Evolutionary conservation across 23 red algal genomes (phyloP).

Genomic region (Gracilaria caudata): DNA sequence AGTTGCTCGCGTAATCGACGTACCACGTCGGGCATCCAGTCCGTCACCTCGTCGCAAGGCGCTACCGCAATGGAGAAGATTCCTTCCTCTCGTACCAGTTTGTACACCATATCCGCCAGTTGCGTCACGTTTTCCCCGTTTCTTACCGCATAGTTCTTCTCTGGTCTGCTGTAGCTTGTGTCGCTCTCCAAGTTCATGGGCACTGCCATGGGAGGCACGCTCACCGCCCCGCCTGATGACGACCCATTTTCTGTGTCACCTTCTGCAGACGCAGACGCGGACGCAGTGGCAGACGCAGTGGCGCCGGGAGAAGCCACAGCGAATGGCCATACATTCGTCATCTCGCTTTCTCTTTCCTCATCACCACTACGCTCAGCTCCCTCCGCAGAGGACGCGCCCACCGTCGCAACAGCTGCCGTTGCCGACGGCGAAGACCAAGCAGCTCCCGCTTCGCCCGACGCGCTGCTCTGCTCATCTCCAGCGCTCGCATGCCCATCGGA

Average conservation of each 20-base stretch:
- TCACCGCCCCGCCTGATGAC: background rate
- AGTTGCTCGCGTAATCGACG: constrained; percentile 46
- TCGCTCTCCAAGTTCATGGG: background rate
- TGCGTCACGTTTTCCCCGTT: constrained; percentile 75
- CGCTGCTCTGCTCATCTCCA: background rate
- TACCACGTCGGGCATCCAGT: constrained; percentile 80
- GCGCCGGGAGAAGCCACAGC: background rate
- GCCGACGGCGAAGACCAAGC: background rate
- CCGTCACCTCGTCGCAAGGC: constrained; percentile 52
- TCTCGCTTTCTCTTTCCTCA: background rate
- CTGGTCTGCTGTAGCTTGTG: background rate
- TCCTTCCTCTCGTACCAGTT: constrained; percentile 38
- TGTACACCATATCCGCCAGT: constrained; percentile 76
- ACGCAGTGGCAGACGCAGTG: background rate
- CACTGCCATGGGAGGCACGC: constrained; percentile 9
- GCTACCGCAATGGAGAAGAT: constrained; percentile 42
- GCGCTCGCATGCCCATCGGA: no score
- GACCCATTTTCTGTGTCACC: background rate
- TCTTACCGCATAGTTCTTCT: background rate
- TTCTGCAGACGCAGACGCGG: background rate
- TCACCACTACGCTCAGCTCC: background rate
- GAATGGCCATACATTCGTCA: background rate
- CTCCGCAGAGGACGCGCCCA: background rate
- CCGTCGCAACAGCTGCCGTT: background rate
- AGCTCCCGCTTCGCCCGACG: background rate